phyloP scores from a whole-genome alignment of 441 rosid species.

The Metrosideros polymorpha region DNA sequence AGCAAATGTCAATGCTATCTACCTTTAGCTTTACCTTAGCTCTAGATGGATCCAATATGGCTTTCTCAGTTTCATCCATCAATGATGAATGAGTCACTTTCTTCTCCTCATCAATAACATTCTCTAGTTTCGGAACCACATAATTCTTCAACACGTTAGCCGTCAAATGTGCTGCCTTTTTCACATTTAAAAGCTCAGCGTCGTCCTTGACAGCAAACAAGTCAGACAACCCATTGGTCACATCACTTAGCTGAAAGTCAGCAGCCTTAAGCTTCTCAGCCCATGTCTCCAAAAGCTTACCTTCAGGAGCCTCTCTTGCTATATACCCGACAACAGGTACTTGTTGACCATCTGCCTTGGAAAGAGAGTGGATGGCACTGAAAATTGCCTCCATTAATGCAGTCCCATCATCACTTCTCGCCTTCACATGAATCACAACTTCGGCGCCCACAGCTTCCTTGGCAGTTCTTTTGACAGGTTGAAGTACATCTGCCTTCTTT shows the following conservation, averaged over 20 bases:
- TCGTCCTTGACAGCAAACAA: conserved; percentile 66
- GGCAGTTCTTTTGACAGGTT: conserved; percentile 49
- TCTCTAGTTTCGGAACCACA: conserved; percentile 78
- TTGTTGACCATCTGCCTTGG: conserved; percentile 22
- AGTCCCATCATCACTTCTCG: conserved; percentile 54
- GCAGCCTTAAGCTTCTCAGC: conserved; percentile 42
- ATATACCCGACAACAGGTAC: conserved; percentile 56
- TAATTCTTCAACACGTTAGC: conserved; percentile 58
- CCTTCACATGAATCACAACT: conserved; percentile 63
- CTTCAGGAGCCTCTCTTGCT: conserved; percentile 76
- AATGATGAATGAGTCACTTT: conserved; percentile 62
- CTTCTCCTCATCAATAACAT: conserved; percentile 82
- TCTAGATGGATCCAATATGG: conserved; percentile 64
- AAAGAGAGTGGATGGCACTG: conserved; percentile 35
- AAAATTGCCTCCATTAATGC: conserved; percentile 54
- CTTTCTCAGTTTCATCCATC: conserved; percentile 83
- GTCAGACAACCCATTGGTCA: conserved; percentile 70
- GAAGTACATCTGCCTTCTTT: conserved; percentile 68
- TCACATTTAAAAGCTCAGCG: conserved; percentile 48
- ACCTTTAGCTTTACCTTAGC: conserved; percentile 69
- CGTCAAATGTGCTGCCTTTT: conserved; percentile 70
- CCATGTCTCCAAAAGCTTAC: conserved; percentile 79
- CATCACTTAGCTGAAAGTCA: conserved; percentile 41
- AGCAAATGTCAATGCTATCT: conserved; percentile 82
- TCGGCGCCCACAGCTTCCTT: conserved; percentile 45